These are phyloP conservation scores for Celoporthe dispersa DNA, from an alignment of 2,329 filamentous ascomycete genomes.

Conservation along the genomic window DNA sequence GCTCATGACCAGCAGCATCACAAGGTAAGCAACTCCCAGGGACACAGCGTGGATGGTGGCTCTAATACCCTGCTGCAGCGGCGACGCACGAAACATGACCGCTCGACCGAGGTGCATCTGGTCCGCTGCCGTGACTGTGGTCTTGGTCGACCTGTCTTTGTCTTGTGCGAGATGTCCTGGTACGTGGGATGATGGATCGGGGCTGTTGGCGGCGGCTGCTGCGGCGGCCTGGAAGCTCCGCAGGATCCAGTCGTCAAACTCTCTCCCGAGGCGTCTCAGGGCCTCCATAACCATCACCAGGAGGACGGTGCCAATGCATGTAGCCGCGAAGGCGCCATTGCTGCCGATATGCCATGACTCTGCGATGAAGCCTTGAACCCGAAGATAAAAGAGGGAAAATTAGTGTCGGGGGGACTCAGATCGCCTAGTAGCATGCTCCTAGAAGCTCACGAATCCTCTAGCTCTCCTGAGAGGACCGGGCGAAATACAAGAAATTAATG, in stretches of 20 bases:
- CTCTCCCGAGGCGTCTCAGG: constrained; percentile 46
- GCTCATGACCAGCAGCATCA: constrained; percentile 52
- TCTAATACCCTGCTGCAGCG: constrained; percentile 46
- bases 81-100: constrained; percentile 42
- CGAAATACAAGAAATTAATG: neutral
- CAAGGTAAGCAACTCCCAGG: constrained; percentile 48
- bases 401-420: neutral
- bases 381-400: neutral
- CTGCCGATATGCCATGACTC: constrained; percentile 46
- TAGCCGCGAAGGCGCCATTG: constrained; percentile 47
- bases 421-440: neutral
- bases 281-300: constrained; percentile 46
- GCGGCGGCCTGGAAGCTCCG: constrained; percentile 45
- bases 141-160: constrained; percentile 14
- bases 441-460: neutral
- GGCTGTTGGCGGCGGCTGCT: constrained; percentile 39
- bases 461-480: neutral
- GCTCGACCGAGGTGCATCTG: neutral
- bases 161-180: neutral
- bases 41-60: constrained; percentile 45
- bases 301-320: constrained; percentile 49
- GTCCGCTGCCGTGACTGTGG: constrained; percentile 23
- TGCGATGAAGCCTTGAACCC: constrained; percentile 46
- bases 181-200: neutral
- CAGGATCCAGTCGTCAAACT: constrained; percentile 47